Evolutionary conservation across 169 alveolate genomes (phyloP).

Genomic region (Fabrea salina): DNA sequence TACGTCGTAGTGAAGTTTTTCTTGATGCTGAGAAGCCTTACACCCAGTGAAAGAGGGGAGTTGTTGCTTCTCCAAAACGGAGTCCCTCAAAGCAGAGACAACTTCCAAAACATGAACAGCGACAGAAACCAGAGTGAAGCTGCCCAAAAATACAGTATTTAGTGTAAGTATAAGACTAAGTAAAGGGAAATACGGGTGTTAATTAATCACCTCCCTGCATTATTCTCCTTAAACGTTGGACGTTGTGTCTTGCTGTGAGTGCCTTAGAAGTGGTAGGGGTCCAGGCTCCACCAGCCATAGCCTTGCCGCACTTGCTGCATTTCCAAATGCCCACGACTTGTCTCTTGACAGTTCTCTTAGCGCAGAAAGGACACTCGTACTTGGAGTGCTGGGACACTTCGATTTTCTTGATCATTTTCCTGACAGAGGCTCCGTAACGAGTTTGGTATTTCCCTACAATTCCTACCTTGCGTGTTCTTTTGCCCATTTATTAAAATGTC

Average conservation of each 20-base stretch:
- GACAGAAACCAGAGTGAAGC: no score
- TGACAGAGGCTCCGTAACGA: slow-evolving; percentile 97
- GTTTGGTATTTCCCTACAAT: slow-evolving; percentile 98
- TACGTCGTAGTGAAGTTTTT: not conserved
- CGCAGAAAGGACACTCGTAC: slow-evolving; percentile 96
- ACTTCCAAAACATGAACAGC: no score
- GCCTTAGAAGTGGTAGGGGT: slow-evolving; percentile 95
- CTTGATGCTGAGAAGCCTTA: not conserved
- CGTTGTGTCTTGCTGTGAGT: slow-evolving; percentile 89
- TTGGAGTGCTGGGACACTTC: slow-evolving; percentile 93
- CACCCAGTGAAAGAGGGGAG: not conserved
- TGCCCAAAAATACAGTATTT: no score
- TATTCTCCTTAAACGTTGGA: slow-evolving; percentile 67
- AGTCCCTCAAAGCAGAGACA: not conserved
- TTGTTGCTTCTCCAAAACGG: not conserved
- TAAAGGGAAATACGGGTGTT: no score
- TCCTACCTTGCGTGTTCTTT: slow-evolving; percentile 87
- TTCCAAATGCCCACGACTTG: slow-evolving; percentile 97
- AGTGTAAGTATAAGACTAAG: no score
- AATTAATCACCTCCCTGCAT: not conserved
- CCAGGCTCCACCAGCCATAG: slow-evolving; percentile 98
- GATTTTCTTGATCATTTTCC: slow-evolving; percentile 95
- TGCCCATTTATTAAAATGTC: slow-evolving; percentile 45
- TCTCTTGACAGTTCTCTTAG: slow-evolving; percentile 78
- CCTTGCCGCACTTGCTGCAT: slow-evolving; percentile 92